A percentile compares a stretch with the other conserved stretches of the same genome.
These are phyloP conservation scores for Aspergillus brasiliensis DNA, from an alignment of 2,329 filamentous ascomycete genomes.

Conservation along the genomic window DNA sequence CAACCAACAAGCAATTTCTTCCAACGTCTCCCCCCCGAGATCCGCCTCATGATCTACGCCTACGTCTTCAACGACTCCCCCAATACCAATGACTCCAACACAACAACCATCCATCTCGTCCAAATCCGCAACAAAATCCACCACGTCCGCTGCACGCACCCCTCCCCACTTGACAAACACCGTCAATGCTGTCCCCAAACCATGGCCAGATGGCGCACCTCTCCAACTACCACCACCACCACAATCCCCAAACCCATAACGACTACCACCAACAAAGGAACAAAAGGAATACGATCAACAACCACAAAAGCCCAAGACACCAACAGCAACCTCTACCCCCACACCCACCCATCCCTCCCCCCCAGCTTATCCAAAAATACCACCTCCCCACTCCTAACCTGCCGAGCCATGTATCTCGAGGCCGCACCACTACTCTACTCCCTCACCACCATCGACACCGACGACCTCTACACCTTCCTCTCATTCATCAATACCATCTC, in stretches of 20 bases:
- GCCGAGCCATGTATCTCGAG: conserved; percentile 40
- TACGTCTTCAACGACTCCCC: conserved; percentile 36
- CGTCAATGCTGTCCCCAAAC: conserved; percentile 38
- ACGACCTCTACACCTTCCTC: conserved; percentile 41
- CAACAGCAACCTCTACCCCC: conserved; percentile 34
- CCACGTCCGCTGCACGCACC: conserved; percentile 36
- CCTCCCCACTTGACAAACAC: conserved; percentile 28
- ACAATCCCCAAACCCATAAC: conserved; percentile 16
- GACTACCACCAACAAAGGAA: conserved; percentile 9
- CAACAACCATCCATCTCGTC: conserved; percentile 34
- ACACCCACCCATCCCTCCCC: conserved; percentile 33
- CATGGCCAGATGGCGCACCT: conserved; percentile 34
- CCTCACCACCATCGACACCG: conserved; percentile 36
- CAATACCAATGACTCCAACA: no score
- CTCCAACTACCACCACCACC: not conserved
- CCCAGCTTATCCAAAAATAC: conserved; percentile 26
- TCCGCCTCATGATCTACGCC: conserved; percentile 42
- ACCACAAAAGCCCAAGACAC: not conserved
- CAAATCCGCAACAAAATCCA: conserved; percentile 38
- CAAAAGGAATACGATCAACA: no score
- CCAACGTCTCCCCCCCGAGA: conserved; percentile 36
- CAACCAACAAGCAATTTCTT: conserved; percentile 28
- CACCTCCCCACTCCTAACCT: conserved; percentile 33
- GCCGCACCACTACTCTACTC: conserved; percentile 33
- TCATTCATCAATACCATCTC: conserved; percentile 32